A percentile compares a stretch with the other conserved stretches of the same genome.
Evolutionary conservation across 352 stramenopile species (phyloP).

Genomic region (Phytophthora agathidicida): DNA sequence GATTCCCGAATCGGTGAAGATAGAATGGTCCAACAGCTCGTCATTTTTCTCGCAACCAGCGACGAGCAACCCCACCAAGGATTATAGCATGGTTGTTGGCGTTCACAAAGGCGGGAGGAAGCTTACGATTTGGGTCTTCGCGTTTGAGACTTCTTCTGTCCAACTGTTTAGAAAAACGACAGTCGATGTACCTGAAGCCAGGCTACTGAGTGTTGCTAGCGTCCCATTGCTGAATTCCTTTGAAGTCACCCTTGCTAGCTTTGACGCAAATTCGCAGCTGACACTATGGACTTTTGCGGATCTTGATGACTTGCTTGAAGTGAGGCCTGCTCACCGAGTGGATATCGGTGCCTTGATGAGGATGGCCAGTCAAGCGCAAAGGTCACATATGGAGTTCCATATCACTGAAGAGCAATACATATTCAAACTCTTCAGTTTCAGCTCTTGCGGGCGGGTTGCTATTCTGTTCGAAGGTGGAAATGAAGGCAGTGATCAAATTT

Average conservation of each 20-base stretch:
- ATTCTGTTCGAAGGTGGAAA: conserved; percentile 48
- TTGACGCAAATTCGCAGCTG: conserved; percentile 45
- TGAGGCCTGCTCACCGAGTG: conserved; percentile 47
- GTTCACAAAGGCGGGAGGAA: conserved; percentile 40
- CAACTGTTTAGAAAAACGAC: conserved; percentile 54
- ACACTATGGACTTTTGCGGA: conserved; percentile 68
- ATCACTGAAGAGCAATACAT: conserved; percentile 34
- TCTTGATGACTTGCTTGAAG: conserved; percentile 48
- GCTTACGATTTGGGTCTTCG: conserved; percentile 69
- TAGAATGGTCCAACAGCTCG: conserved; percentile 51
- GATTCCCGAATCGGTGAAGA: conserved; percentile 58
- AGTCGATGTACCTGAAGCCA: conserved; percentile 37
- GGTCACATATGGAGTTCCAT: conserved; percentile 48
- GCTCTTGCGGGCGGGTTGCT: conserved; percentile 59
- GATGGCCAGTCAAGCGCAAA: conserved; percentile 18
- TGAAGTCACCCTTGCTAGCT: conserved; percentile 51
- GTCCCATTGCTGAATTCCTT: conserved; percentile 57
- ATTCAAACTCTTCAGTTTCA: conserved; percentile 64
- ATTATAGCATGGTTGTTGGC: conserved; percentile 68
- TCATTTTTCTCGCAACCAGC: conserved; percentile 38
- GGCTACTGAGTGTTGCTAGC: conserved; percentile 41
- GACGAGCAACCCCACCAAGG: conserved; percentile 41
- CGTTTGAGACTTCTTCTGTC: conserved; percentile 37
- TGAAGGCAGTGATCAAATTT: conserved; percentile 42
- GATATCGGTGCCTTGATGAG: conserved; percentile 45